Percentiles rank a stretch among this genome's conserved stretches.
These are phyloP conservation scores for Alternaria sp. DNA, from an alignment of 2,329 filamentous ascomycete species.

Conservation along the genomic window DNA sequence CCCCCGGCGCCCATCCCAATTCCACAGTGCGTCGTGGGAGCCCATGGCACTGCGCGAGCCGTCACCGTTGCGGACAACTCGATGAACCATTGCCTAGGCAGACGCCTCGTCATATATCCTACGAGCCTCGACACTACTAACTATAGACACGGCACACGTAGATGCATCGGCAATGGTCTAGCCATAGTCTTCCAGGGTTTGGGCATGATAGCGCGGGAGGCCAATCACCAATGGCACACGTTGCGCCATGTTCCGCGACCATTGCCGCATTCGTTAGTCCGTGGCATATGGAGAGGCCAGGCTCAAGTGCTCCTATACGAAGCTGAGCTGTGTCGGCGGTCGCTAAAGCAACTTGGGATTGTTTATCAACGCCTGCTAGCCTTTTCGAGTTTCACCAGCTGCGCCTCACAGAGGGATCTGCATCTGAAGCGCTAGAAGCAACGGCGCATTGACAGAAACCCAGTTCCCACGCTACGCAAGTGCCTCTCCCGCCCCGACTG, in stretches of 20 bases:
- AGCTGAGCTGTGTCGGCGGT: slow-evolving; percentile 8
- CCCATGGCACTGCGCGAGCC: neutral
- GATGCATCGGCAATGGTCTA: slow-evolving; percentile 2
- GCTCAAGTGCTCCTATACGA: neutral
- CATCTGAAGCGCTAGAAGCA: slow-evolving; percentile 11
- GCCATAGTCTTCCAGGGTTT: neutral
- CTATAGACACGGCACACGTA: slow-evolving; percentile 5
- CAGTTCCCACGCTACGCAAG: slow-evolving; percentile 19
- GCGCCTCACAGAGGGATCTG: slow-evolving; percentile 5
- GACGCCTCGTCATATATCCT: neutral
- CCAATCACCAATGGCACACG: slow-evolving; percentile 5
- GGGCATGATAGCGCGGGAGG: slow-evolving; percentile 3
- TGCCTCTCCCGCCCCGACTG: slow-evolving; percentile 14
- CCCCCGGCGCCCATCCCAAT: neutral
- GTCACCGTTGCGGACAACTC: neutral
- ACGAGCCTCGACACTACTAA: neutral
- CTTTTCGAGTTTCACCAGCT: slow-evolving; percentile 1
- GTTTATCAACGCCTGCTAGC: slow-evolving; percentile 17
- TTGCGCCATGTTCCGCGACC: slow-evolving; percentile 5
- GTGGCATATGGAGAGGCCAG: neutral
- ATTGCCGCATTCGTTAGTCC: slow-evolving; percentile 9
- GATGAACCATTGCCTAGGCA: neutral
- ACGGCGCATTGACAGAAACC: slow-evolving; percentile 16
- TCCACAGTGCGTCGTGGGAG: neutral
- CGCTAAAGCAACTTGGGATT: slow-evolving; percentile 8